Evolutionary conservation across 2,329 filamentous ascomycete species (phyloP).

Genomic region (Endocalyx cinctus): DNA sequence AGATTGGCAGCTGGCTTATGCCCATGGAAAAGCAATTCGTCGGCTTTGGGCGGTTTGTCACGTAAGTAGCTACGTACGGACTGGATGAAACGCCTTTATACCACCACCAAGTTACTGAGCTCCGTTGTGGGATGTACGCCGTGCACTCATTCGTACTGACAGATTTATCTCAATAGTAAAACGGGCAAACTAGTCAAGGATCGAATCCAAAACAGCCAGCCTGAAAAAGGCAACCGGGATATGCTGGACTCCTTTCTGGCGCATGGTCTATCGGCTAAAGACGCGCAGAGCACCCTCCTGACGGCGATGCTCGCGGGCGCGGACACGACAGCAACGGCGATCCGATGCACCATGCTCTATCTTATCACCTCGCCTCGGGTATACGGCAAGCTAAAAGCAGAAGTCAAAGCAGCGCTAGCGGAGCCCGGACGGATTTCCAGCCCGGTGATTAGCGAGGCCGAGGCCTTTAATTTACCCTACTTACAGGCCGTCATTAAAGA

Average conservation of each 20-base stretch:
- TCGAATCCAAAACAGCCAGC: too few species aligned
- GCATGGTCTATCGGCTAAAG: conserved; percentile 18
- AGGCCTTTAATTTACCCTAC: conserved; percentile 31
- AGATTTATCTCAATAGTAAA: conserved; percentile 17
- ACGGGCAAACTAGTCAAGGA: conserved; percentile 3
- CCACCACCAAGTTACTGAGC: too few species aligned
- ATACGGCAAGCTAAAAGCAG: conserved; percentile 35
- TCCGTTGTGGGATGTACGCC: too few species aligned
- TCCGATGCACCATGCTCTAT: conserved; percentile 42
- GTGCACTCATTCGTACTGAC: conserved; percentile 15
- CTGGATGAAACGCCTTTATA: too few species aligned
- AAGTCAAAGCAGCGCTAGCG: conserved; percentile 32
- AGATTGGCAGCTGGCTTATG: too few species aligned
- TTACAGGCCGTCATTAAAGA: conserved; percentile 37
- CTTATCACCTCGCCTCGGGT: conserved; percentile 41
- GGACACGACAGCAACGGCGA: conserved; percentile 49
- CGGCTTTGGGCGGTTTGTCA: too few species aligned
- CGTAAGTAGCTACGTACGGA: too few species aligned
- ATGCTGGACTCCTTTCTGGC: conserved; percentile 28
- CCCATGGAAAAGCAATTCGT: too few species aligned
- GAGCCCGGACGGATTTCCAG: conserved; percentile 34
- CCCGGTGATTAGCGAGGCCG: conserved; percentile 20
- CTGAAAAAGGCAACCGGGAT: too few species aligned
- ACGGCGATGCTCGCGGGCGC: conserved; percentile 46
- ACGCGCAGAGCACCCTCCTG: conserved; percentile 29